Evolutionary conservation across 768 basidiomycete species (phyloP), one percentile per base, ranked within the genome.

Genomic region (Bullera alba): DNA sequence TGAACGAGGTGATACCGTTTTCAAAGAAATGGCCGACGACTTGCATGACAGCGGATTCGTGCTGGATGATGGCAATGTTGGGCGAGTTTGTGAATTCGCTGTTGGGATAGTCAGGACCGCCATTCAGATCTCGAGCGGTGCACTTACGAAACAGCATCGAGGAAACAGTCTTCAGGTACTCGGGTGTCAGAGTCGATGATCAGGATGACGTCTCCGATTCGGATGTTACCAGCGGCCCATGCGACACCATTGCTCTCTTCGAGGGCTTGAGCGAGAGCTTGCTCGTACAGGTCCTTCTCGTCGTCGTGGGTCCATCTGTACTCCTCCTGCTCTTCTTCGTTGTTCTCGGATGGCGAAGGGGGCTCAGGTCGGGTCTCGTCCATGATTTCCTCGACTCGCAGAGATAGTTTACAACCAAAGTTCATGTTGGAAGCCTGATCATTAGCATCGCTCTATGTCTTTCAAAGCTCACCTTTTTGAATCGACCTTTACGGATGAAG

Each of bases 1-100:
- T 91, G 74, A 93, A 92, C 71, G 84, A 83, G 12, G 89, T 81
- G 53, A 92, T 83, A 16, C 86, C 87, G 59, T 89, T 89, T 68
- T 93, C 89, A 63, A 92, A 91, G 74, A 85, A 91, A 71, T 89
- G 84, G 69, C 85, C 77, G 0, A 83, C 87, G 48, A 89, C 87
- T 71, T 91, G 86, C 83, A 90, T 87, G 58, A 91, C 87, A 60
- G 87, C 86, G 4, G 85, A 87, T 62, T 86, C 85, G 67, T 93
- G 89, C 66, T 92, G 89, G 39, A 93, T 84, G 74, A 93, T 88
- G 2, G 82, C 87, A 22, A 90, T 81, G 35, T 88, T 83, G 1
- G 85, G 86, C n/a, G n/a, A n/a, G n/a, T n/a, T 83, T 16, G 80
- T 75, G 52, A 93, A 78, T 67, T 93, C 89, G 32, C 86, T 81